A percentile compares a stretch with the other conserved stretches of the same genome.
Evolutionary conservation across 2,329 filamentous ascomycete species (phyloP).

Genomic region (Exophiala aquamarina): DNA sequence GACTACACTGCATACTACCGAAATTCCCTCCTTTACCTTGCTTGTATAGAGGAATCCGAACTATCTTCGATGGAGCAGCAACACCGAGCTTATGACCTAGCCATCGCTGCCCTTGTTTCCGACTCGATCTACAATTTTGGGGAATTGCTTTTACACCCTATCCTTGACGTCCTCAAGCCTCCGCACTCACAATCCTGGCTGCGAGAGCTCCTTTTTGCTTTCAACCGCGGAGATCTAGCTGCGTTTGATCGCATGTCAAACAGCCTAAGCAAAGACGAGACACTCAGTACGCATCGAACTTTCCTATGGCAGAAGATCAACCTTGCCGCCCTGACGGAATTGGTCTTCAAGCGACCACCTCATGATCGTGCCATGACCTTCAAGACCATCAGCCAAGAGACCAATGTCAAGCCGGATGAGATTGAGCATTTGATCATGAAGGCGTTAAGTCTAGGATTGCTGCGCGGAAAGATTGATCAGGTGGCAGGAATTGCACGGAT

Average conservation of each 20-base stretch:
- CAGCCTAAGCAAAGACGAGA: constrained; percentile 75
- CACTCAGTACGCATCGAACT: constrained; percentile 74
- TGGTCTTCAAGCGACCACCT: constrained; percentile 91
- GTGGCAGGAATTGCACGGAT: constrained; percentile 92
- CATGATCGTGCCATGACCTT: constrained; percentile 96
- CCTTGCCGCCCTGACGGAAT: constrained; percentile 90
- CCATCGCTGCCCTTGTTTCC: constrained; percentile 87
- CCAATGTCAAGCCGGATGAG: constrained; percentile 84
- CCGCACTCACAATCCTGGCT: constrained; percentile 76
- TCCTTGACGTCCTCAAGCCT: constrained; percentile 76
- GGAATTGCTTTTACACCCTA: constrained; percentile 95
- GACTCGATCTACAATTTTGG: constrained; percentile 99
- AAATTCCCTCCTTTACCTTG: constrained; percentile 95
- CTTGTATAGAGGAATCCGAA: constrained; percentile 82
- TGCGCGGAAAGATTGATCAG: constrained; percentile 93
- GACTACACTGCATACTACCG: constrained; percentile 97
- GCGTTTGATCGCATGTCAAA: constrained; percentile 81
- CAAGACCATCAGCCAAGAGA: constrained; percentile 81
- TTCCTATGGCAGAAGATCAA: constrained; percentile 98
- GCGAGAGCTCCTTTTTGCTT: constrained; percentile 92
- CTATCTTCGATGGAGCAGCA: constrained; percentile 74
- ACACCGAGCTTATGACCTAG: constrained; percentile 85
- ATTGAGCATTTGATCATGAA: constrained; percentile 99
- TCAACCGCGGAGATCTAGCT: constrained; percentile 89
- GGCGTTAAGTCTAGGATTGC: constrained; percentile 86